Percentiles rank a stretch among this genome's conserved stretches.
phyloP scores from a whole-genome alignment of 2,329 filamentous ascomycete species.

The Hymenoscyphus scutula region DNA sequence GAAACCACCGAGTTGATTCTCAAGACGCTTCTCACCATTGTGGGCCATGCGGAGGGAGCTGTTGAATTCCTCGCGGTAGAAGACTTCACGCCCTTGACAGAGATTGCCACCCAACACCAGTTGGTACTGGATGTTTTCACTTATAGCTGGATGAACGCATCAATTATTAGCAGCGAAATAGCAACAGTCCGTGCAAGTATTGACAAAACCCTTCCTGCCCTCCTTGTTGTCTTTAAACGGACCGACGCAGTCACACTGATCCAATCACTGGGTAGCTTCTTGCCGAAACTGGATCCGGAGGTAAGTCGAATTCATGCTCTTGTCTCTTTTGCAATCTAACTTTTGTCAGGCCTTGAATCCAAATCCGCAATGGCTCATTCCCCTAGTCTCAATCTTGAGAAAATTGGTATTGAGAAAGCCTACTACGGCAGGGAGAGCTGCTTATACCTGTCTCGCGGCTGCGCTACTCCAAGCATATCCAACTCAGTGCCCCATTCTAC shows the following conservation, averaged over 20 bases:
- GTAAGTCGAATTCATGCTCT: constrained; percentile 39
- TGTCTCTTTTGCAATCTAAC: neutral
- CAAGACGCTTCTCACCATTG: constrained; percentile 56
- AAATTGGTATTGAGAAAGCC: constrained; percentile 55
- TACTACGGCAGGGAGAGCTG: constrained; percentile 52
- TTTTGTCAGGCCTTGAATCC: constrained; percentile 45
- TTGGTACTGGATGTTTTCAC: constrained; percentile 54
- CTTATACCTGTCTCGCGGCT: constrained; percentile 58
- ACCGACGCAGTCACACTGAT: constrained; percentile 61
- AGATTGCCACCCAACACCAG: constrained; percentile 54
- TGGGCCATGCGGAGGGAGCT: constrained; percentile 51
- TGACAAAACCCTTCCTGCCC: constrained; percentile 45
- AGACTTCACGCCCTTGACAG: constrained; percentile 54
- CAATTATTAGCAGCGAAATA: constrained; percentile 34
- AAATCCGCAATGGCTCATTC: constrained; percentile 53
- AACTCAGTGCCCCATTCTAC: constrained; percentile 42
- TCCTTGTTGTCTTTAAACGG: constrained; percentile 54
- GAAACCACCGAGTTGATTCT: constrained; percentile 54
- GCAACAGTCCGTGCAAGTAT: constrained; percentile 42
- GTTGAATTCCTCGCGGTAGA: constrained; percentile 46
- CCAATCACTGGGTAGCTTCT: constrained; percentile 52
- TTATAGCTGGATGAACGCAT: constrained; percentile 56
- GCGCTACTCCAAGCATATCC: constrained; percentile 57
- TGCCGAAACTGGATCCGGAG: constrained; percentile 48
- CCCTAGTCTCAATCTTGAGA: constrained; percentile 48